Evolutionary conservation across 768 basidiomycete genomes (phyloP), one percentile per base, ranked within the genome.

Genomic region (Candolleomyces efflorescens): DNA sequence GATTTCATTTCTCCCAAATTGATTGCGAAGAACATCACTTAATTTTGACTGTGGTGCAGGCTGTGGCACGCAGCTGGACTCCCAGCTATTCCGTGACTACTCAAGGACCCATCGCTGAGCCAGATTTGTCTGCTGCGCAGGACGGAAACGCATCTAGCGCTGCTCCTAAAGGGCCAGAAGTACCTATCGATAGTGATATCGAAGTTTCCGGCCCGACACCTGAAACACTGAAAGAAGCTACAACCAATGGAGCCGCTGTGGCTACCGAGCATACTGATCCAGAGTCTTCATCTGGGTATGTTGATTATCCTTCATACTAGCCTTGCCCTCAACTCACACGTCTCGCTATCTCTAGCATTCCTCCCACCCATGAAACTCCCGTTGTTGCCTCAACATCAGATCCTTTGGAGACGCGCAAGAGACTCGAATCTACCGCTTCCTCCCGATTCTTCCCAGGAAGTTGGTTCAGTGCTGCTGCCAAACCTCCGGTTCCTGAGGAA

Each of bases 401-500:
- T 5, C 59, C 61, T 54, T 48, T 20, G 54, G 49, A 5, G 18
- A 50, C 20, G 55, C 79, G 81, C 48, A 69, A 70, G 13, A 70
- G 81, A 50, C 71, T 77, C n/a, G 80, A 81, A 63, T 82, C 82
- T 10, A 78, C 80, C 0, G 71, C 81, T 3, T 83, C 83, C n/a
- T 82, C 81, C 12, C 73, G 78, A 48, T 78, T 79, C 69, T 81
- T 83, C 76, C 82, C 81, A 9, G 83, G 83, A 36, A 80, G 77
- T 1, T 83, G 82, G 82, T 76, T 76, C 59, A 73, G 74, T 10
- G 61, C 68, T 20, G 64, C 75, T 23, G 78, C 75, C 63, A 62
- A 72, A 4, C 72, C 76, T 32, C 32, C 32, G 32, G 32, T 32
- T 32, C 32, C 32, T 1, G 65, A 69, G 39, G 74, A 78, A 62